Evolutionary conservation across 441 rosid species (phyloP), one percentile per base, ranked within the genome.

Genomic region (Erodium texanum): DNA sequence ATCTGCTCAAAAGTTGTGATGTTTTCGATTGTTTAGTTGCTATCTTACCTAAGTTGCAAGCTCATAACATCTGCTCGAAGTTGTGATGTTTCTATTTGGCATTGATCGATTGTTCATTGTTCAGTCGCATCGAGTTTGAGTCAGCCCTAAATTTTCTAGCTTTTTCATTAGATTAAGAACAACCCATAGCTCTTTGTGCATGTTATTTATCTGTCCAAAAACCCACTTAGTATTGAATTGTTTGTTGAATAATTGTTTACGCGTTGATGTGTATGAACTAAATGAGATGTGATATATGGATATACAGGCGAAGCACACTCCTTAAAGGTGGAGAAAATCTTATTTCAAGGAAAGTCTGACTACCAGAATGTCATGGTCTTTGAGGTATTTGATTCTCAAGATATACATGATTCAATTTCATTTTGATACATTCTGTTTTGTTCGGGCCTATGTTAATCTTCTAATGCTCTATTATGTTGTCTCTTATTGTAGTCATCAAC

Each of bases 241-340:
- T n/a, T 50, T n/a, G 58, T 50, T 50, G 58, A 18, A 50, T 50
- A 6, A 2, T 50, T 50, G 18, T 50, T 50, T 27, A 4, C 29
- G 29, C 6, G 20, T 18, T 50, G 58, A 50, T n/a, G 18, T 4
- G 58, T n/a, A 16, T 15, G 16, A 48, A 12, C 16, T 48, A 2
- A 48, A 48, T 15, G 54, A 48, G 54, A n/a, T 14, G 15, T 11
- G 3, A 14, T 69, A 15, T 64, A 62, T 38, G 4, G 62, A 63
- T 52, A 54, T 79, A 78, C 85, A 95, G 99, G 99, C 66, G 99
- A 95, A 76, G 97, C 99, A 66, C 99, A 92, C 80, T 92, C 97
- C 52, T 83, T 92, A 61, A 92, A 95, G 79, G 93, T 95, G 58
- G 97, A 95, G 81, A 85, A 89, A 75, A 76, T 95, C 68, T 73